Percentiles rank a stretch among this genome's conserved stretches.
Conservation (phyloP, 2,329 filamentous ascomycete species). For the Zymoseptoria pseudotritici region DNA sequence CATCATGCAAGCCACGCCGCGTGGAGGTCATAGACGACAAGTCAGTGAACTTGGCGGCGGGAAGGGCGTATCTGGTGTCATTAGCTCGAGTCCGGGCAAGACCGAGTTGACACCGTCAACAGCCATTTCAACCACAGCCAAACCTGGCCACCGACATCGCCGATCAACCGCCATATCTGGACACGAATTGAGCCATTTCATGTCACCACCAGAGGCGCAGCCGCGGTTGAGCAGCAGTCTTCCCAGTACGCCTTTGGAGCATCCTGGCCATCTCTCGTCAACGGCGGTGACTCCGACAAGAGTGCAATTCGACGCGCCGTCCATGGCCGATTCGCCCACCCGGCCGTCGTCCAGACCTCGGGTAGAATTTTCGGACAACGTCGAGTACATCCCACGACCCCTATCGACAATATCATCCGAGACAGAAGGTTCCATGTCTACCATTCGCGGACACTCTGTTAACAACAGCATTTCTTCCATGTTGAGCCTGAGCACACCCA, state of each 20-base stretch:
- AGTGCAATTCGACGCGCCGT: constrained; percentile 4
- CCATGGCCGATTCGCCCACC: constrained; percentile 22
- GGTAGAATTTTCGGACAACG: constrained; percentile 75
- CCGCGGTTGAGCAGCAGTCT: constrained; percentile 26
- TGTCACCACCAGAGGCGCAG: constrained; percentile 41
- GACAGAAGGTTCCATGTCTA: constrained; percentile 66
- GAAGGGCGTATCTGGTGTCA: constrained; percentile 50
- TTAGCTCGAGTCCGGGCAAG: constrained; percentile 65
- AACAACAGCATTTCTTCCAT: constrained; percentile 76
- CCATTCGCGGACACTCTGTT: constrained; percentile 63
- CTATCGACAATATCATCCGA: constrained; percentile 79
- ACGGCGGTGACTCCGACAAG: neutral
- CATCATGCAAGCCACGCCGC: constrained; percentile 37
- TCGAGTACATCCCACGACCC: constrained; percentile 77
- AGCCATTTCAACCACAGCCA: constrained; percentile 39
- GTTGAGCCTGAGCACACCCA: constrained; percentile 51
- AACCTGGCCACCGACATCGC: constrained; percentile 58
- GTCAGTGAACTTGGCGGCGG: constrained; percentile 84
- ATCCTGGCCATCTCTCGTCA: constrained; percentile 1
- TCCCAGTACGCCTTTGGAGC: constrained; percentile 30
- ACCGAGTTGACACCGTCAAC: constrained; percentile 34
- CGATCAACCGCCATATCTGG: constrained; percentile 76
- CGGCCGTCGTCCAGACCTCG: constrained; percentile 49
- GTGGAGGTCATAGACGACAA: constrained; percentile 63
- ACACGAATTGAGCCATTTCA: constrained; percentile 67